Conservation (phyloP, 495 filamentous ascomycete species). For the Penicillium coprophilum region DNA sequence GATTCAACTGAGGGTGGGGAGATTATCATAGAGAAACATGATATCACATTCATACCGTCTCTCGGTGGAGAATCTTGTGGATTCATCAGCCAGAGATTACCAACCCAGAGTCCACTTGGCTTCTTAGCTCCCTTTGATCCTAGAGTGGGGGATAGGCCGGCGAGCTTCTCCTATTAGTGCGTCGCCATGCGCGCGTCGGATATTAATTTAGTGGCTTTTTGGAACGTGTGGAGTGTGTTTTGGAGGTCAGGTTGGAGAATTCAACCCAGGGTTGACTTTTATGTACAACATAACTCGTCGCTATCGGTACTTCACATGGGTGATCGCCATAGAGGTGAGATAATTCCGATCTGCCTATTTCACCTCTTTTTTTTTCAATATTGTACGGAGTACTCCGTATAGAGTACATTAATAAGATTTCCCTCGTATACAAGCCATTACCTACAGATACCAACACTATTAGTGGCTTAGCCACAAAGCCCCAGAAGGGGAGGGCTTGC, state of each 20-base stretch:
- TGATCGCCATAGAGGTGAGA: not conserved
- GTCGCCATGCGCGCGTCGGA: slow-evolving; percentile 16
- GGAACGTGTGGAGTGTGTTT: slow-evolving; percentile 1
- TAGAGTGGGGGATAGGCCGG: not conserved
- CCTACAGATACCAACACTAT: not conserved
- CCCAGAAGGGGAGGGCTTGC: not conserved
- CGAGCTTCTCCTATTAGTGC: slow-evolving; percentile 3
- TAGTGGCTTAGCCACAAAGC: not conserved
- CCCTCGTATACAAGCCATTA: not conserved
- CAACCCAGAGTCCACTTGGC: not conserved
- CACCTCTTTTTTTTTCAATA: not conserved
- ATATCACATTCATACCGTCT: slow-evolving; percentile 1
- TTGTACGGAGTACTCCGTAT: not conserved
- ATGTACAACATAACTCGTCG: not conserved
- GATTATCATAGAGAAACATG: not conserved
- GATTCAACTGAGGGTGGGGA: not conserved
- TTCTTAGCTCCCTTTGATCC: not conserved
- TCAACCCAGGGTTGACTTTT: not conserved
- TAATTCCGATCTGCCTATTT: not conserved
- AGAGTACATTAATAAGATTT: not conserved
- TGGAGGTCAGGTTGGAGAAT: not conserved
- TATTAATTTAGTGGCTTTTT: slow-evolving; percentile 12
- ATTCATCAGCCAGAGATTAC: not conserved
- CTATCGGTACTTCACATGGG: not conserved
- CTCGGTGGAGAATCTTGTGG: not conserved